Base-by-base conservation (phyloP, 352 stramenopile species). In the Phytophthora sp. region DNA sequence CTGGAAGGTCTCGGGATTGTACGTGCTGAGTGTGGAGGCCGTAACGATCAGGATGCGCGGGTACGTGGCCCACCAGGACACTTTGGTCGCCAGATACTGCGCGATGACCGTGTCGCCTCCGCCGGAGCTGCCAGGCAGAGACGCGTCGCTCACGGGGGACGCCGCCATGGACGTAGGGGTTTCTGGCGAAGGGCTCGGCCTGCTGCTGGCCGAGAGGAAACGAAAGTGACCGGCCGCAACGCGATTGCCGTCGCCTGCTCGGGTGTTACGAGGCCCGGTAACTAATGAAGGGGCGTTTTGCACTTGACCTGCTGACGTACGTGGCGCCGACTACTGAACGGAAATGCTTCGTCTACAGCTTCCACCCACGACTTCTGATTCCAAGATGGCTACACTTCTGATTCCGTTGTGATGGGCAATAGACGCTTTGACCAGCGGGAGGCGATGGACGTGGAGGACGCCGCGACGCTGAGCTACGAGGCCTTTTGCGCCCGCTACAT, bases 401-500 rank as follows among this genome's bases (percentile, higher is more conserved):
- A 32, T 44, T 44, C 37, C 10, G 12, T 30, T 21, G 20, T 15
- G 11, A 42, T 7, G n/a, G 17, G 24, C 23, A n/a, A 42, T 37
- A 31, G 20, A 34, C 39, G 20, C 21, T n/a, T 4, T n/a, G n/a
- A 43, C 27, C 5, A 34, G 15, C 4, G 10, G 13, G 20, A 5
- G 18, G 38, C 42, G 26, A 90, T 94, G 60, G 77, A 92, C 53
- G 53, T 73, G 18, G 72, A 87, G 54, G 80, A 94, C 52, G 80
- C 80, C 2, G 49, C 54, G 4, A 60, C 57, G 53, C 63, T 94
- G 37, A 73, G 62, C 44, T 96, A 96, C 51, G 74, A 76, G 13
- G 79, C 60, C 27, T 94, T 96, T 64, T 94, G 85, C 65, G 53
- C 59, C 39, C 71, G 53, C n/a, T 96, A 89, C 64, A 88, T 94